Base-by-base conservation (phyloP, 2,329 filamentous ascomycete genomes). In the Ophiostoma piceae region DNA sequence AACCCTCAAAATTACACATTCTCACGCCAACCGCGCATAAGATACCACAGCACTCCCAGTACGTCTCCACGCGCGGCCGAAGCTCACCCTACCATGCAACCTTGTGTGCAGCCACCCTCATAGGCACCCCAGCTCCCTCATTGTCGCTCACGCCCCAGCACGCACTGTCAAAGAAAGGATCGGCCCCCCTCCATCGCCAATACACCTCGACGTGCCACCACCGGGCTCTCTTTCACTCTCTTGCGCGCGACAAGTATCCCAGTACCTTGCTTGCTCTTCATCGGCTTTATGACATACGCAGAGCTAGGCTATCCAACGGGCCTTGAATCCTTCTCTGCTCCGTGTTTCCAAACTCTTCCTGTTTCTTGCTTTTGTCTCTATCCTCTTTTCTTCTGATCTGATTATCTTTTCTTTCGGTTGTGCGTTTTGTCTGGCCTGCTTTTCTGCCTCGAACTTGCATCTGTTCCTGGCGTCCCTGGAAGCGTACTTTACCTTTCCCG, bases 371-470 rank as follows among this genome's bases (percentile, higher is more conserved):
- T 43, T 16, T 14, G 12, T 43, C 41, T 19, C 16, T 47, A 16
- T 19, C 16, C 19, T 47, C 0, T 47, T n/a, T 47, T n/a, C 43
- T 47, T 47, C 43, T 47, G 43, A 47, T 47, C 43, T n/a, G 16
- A n/a, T 47, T 14, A 41, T 41, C 3, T 41, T 12, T 51, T 16
- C 43, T 19, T 16, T 6, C 19, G 43, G 7, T 51, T 51, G 16
- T 51, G 19, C 19, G 4, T n/a, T 57, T 57, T 29, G 11, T 57
- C 22, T 29, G 51, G n/a, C 9, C 47, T 57, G 22, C n/a, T n/a
- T 65, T 35, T 70, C 57, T 32, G 32, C 47, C 3, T 66, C 51
- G 66, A 19, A n/a, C 26, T 57, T 57, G 51, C 22, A 57, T 57
- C 26, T 26, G 51, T 51, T 22, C n/a, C 7, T 57, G 51, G 22